These are phyloP conservation scores for Diaporthe citrichinensis DNA, from an alignment of 2,329 filamentous ascomycete genomes.

Conservation along the genomic window DNA sequence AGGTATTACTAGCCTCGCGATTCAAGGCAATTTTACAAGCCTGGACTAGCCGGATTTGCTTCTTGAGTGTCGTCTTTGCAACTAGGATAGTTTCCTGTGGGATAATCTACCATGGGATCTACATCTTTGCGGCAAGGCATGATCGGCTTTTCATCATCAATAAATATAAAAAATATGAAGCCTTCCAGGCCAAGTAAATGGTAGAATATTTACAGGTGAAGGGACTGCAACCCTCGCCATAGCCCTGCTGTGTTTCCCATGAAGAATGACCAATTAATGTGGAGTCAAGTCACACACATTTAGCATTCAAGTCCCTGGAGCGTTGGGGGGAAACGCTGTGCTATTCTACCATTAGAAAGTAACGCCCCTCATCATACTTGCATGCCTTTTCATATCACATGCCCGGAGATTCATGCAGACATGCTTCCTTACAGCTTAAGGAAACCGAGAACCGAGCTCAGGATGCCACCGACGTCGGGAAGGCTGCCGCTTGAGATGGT, in stretches of 20 bases:
- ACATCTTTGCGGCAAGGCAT: not conserved
- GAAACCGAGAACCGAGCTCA: conserved; percentile 24
- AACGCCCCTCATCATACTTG: conserved; percentile 4
- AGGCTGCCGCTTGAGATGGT: not conserved
- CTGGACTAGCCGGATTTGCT: too few species aligned
- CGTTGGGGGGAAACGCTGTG: not conserved
- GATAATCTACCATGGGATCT: not conserved
- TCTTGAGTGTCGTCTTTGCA: too few species aligned
- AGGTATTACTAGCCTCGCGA: too few species aligned
- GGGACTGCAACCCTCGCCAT: not conserved
- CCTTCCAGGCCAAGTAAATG: not conserved
- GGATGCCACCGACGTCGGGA: conserved; percentile 14
- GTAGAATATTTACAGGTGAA: not conserved
- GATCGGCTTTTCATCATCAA: not conserved
- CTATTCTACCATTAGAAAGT: not conserved
- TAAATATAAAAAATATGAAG: not conserved
- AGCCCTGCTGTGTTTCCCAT: conserved; percentile 1
- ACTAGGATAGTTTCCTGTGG: too few species aligned
- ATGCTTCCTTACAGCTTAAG: conserved; percentile 5
- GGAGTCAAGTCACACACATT: not conserved
- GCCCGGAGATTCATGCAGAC: not conserved
- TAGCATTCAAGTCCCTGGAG: conserved; percentile 3
- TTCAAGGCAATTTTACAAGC: too few species aligned
- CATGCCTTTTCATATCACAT: conserved; percentile 18
- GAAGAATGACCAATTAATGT: conserved; percentile 1